Conservation (phyloP, 2,329 filamentous ascomycete genomes). For the Karstenula rhodostoma region DNA sequence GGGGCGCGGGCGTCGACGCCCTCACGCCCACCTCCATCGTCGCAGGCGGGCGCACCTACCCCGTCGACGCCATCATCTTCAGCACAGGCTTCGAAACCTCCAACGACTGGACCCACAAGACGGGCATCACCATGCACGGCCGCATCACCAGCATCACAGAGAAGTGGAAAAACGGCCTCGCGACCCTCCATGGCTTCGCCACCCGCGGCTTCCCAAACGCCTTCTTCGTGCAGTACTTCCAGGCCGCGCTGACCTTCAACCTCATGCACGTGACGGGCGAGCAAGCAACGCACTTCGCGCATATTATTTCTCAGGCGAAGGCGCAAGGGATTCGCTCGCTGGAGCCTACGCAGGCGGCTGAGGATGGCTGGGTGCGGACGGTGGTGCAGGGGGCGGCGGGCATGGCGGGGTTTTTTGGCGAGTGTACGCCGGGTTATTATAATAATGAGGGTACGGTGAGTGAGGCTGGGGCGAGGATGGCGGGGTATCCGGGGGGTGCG, state of each 20-base stretch:
- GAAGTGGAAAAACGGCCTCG: constrained; percentile 55
- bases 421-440: constrained; percentile 31
- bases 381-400: constrained; percentile 19
- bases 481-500: constrained; percentile 40
- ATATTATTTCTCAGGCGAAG: constrained; percentile 19
- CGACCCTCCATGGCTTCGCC: constrained; percentile 61
- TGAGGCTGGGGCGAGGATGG: constrained; percentile 30
- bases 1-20: constrained; percentile 60
- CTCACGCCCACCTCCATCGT: constrained; percentile 54
- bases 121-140: constrained; percentile 52
- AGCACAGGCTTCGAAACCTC: constrained; percentile 57
- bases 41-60: constrained; percentile 57
- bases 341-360: constrained; percentile 17
- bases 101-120: constrained; percentile 24
- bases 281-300: constrained; percentile 23
- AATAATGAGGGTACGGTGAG: constrained; percentile 28
- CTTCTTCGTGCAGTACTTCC: constrained; percentile 28
- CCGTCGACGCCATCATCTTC: constrained; percentile 58
- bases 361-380: constrained; percentile 24
- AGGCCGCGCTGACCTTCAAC: constrained; percentile 22
- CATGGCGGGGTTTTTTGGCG: constrained; percentile 24
- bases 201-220: constrained; percentile 30
- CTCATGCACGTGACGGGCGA: constrained; percentile 22
- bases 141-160: constrained; percentile 53
- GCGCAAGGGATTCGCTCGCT: constrained; percentile 16